Evolutionary conservation across 495 filamentous ascomycete genomes (phyloP).

Genomic region (Penicillium ucsense): DNA sequence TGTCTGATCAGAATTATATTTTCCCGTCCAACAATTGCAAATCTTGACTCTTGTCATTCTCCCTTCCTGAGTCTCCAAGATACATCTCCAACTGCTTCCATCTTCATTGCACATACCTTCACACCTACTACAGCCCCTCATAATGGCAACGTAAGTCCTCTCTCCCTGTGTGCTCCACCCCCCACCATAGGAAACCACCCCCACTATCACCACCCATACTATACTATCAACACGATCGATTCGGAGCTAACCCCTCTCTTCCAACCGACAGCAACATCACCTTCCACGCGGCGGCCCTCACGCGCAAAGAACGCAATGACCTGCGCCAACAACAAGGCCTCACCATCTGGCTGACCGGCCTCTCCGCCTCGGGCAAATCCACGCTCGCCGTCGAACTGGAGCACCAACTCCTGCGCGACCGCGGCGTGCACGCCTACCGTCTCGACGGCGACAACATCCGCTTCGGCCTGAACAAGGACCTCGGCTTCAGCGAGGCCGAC

Average conservation of each 20-base stretch:
- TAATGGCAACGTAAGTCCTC: constrained; percentile 38
- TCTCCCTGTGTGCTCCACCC: not conserved
- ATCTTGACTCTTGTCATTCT: not conserved
- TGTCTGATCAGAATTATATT: too few relatives aligned
- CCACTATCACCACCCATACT: not conserved
- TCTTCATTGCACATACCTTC: constrained; percentile 4
- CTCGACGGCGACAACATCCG: constrained; percentile 98
- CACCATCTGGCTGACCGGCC: constrained; percentile 96
- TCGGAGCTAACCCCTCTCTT: constrained; percentile 3
- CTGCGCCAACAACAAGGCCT: constrained; percentile 78
- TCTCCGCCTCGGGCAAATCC: constrained; percentile 91
- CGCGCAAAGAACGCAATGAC: constrained; percentile 69
- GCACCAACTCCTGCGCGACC: constrained; percentile 70
- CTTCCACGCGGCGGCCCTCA: constrained; percentile 87
- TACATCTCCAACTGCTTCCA: not conserved
- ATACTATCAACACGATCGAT: constrained; percentile 1
- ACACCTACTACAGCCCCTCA: constrained; percentile 10
- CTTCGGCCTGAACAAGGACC: constrained; percentile 94
- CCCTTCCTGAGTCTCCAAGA: constrained; percentile 4
- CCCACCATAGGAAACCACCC: not conserved
- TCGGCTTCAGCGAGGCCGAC: constrained; percentile 87
- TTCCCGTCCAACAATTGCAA: too few relatives aligned
- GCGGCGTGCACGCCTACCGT: constrained; percentile 76
- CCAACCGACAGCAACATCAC: constrained; percentile 75
- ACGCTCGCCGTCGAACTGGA: constrained; percentile 94